phyloP scores from a whole-genome alignment of 192 early-diverging fungal genomes.

The Podila epicladia region DNA sequence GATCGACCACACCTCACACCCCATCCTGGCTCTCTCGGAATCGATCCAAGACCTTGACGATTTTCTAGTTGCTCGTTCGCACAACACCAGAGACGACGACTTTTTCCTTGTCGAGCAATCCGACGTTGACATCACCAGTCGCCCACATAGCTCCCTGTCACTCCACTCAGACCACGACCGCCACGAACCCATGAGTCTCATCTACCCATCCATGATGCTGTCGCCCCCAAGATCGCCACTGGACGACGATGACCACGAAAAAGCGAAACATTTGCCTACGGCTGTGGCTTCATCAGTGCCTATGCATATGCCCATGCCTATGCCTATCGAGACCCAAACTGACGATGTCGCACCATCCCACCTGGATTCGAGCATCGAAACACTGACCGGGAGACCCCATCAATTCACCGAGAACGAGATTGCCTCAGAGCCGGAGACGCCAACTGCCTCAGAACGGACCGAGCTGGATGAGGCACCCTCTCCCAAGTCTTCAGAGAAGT shows the following conservation, averaged over 20 bases:
- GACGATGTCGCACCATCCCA: neutral
- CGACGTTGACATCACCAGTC: conserved; percentile 22
- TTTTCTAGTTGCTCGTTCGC: neutral
- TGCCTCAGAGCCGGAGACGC: neutral
- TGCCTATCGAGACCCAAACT: neutral
- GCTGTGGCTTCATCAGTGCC: neutral
- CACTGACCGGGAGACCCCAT: neutral
- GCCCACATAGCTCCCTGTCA: conserved; percentile 33
- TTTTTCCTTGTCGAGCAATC: conserved; percentile 31
- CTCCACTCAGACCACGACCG: conserved; percentile 18
- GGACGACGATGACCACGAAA: neutral
- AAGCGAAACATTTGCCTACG: neutral
- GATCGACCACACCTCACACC: neutral
- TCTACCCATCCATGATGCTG: conserved; percentile 42
- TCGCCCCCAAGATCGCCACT: neutral
- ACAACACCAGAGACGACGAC: conserved; percentile 9
- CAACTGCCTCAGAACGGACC: neutral
- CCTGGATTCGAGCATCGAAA: neutral
- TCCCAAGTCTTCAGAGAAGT: too few relatives aligned
- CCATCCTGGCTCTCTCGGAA: conserved; percentile 3
- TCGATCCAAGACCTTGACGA: conserved; percentile 19
- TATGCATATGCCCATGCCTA: too few relatives aligned
- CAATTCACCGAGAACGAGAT: neutral
- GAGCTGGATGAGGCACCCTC: too few relatives aligned
- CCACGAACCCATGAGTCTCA: conserved; percentile 22